phyloP scores from a whole-genome alignment of 2,329 filamentous ascomycete genomes.

The Ophiostoma angusticollis region DNA sequence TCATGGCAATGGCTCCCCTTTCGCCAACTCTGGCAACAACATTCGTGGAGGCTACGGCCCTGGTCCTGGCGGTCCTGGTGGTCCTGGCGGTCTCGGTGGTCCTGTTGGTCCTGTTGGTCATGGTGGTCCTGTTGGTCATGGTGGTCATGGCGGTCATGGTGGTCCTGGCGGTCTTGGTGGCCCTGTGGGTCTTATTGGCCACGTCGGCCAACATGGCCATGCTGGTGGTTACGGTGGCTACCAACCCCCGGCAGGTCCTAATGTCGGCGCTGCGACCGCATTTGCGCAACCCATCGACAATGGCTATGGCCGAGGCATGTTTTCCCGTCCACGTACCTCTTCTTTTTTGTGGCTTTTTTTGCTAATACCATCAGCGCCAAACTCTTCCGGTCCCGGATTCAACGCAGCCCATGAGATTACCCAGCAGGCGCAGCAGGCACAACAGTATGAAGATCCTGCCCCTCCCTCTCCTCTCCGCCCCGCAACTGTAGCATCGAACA shows the following conservation, averaged over 20 bases:
- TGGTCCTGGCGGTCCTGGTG: conserved; percentile 21
- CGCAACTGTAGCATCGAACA: conserved; percentile 8
- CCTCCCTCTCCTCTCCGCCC: conserved; percentile 10
- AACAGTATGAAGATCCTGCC: conserved; percentile 34
- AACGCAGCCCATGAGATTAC: conserved; percentile 25
- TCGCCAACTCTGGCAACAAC: conserved; percentile 5
- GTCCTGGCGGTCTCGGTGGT: conserved; percentile 49
- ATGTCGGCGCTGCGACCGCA: conserved; percentile 12
- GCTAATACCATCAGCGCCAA: conserved; percentile 28
- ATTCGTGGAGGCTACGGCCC: conserved; percentile 3
- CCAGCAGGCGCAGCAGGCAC: conserved; percentile 13
- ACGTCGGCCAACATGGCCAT: no score
- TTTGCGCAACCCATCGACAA: conserved; percentile 10
- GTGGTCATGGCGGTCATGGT: no score
- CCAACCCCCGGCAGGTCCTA: conserved; percentile 19
- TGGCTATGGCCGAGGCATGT: conserved; percentile 13
- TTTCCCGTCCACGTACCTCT: not conserved
- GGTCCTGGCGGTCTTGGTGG: no score
- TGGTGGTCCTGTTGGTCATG: no score
- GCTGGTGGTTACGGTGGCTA: conserved; percentile 51
- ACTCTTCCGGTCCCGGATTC: conserved; percentile 24
- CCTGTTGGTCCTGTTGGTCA: conserved; percentile 1
- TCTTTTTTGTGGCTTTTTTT: not conserved
- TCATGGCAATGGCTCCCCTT: not conserved
- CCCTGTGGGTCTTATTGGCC: no score